Percentiles rank a stretch among this genome's conserved stretches.
Conservation (phyloP, 2,329 filamentous ascomycete species). For the Didymella exigua region DNA sequence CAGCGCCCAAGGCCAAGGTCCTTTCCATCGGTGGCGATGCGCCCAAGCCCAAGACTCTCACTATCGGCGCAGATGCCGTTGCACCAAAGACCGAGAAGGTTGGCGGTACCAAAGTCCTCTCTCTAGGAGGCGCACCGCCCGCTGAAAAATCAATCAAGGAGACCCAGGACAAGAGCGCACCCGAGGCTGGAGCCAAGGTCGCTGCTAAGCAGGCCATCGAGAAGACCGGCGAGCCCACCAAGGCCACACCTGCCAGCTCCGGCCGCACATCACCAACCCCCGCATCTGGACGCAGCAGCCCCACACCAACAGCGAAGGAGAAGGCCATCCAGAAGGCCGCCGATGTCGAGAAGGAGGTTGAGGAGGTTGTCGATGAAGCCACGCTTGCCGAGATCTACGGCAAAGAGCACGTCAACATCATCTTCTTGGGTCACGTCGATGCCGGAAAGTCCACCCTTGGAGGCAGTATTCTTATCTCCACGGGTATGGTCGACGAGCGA, state of each 20-base stretch:
- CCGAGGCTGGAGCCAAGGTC: slow-evolving; percentile 81
- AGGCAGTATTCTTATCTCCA: slow-evolving; percentile 88
- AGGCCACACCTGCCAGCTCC: slow-evolving; percentile 54
- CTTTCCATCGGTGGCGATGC: slow-evolving; percentile 66
- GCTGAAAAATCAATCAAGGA: slow-evolving; percentile 58
- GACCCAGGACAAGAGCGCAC: slow-evolving; percentile 50
- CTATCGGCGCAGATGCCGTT: slow-evolving; percentile 61
- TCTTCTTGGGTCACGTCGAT: slow-evolving; percentile 98
- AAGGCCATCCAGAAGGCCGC: slow-evolving; percentile 72
- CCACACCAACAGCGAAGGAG: slow-evolving; percentile 65
- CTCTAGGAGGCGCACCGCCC: slow-evolving; percentile 65
- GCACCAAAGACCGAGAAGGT: slow-evolving; percentile 61
- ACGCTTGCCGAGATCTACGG: slow-evolving; percentile 95
- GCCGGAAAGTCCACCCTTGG: slow-evolving; percentile 97
- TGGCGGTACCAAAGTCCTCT: slow-evolving; percentile 71
- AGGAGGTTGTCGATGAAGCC: slow-evolving; percentile 77
- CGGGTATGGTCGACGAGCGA: slow-evolving; percentile 98
- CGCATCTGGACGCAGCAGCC: slow-evolving; percentile 83
- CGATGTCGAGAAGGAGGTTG: slow-evolving; percentile 81
- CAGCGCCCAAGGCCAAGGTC: slow-evolving; percentile 65
- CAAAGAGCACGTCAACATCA: slow-evolving; percentile 92
- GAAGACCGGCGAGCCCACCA: slow-evolving; percentile 75
- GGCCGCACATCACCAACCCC: slow-evolving; percentile 82
- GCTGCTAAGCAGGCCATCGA: slow-evolving; percentile 87
- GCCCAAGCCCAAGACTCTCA: slow-evolving; percentile 65